Evolutionary conservation across 768 basidiomycete genomes (phyloP).

Genomic region (Amanita rubescens): DNA sequence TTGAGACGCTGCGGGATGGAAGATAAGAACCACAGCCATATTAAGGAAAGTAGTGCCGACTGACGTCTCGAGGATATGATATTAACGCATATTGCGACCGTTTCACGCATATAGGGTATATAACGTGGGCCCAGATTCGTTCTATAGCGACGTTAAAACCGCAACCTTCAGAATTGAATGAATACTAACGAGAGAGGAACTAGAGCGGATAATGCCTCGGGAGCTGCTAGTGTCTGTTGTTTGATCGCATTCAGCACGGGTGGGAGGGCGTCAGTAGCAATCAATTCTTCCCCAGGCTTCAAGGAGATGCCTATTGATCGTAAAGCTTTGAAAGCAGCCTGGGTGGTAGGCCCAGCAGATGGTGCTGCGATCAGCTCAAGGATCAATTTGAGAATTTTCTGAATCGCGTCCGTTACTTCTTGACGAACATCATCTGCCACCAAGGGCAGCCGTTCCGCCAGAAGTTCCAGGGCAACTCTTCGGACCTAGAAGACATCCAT

Average conservation of each 20-base stretch:
- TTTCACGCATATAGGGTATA: slow-evolving; percentile 75
- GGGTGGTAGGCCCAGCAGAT: slow-evolving; percentile 30
- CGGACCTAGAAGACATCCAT: slow-evolving; percentile 38
- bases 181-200: slow-evolving; percentile 52
- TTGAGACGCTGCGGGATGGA: slow-evolving; percentile 21
- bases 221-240: slow-evolving; percentile 24
- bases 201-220: slow-evolving; percentile 46
- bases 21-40: not conserved
- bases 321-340: slow-evolving; percentile 53
- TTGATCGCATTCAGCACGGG: slow-evolving; percentile 43
- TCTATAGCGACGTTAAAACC: slow-evolving; percentile 29
- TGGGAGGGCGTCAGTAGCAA: slow-evolving; percentile 54
- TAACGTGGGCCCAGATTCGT: slow-evolving; percentile 77
- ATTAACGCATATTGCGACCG: slow-evolving; percentile 51
- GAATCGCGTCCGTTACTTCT: slow-evolving; percentile 40
- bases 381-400: slow-evolving; percentile 44
- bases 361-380: slow-evolving; percentile 39
- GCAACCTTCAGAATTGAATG: not conserved
- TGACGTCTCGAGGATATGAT: slow-evolving; percentile 31
- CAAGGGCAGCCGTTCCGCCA: slow-evolving; percentile 57
- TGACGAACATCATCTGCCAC: slow-evolving; percentile 51
- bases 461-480: slow-evolving; percentile 59
- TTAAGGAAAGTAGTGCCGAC: not conserved
- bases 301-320: slow-evolving; percentile 51
- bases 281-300: slow-evolving; percentile 56